phyloP scores from a whole-genome alignment of 805 yeast species.

The Teunomyces aglyptinius region DNA sequence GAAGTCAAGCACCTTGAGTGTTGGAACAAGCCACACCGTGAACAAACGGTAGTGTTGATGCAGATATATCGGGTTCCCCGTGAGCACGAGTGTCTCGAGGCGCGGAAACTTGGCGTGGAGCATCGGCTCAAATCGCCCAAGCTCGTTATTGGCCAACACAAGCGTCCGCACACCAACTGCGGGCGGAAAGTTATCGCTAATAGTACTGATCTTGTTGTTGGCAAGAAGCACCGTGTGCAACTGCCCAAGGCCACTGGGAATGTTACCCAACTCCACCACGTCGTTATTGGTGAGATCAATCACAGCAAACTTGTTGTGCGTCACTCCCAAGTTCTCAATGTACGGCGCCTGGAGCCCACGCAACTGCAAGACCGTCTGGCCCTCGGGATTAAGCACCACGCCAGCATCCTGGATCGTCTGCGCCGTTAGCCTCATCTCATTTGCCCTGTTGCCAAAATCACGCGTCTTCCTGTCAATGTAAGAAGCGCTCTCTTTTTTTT shows the following conservation, averaged over 20 bases:
- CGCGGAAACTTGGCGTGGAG: conserved; percentile 28
- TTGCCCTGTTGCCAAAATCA: too few species aligned
- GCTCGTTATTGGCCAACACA: conserved; percentile 50
- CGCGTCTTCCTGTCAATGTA: too few species aligned
- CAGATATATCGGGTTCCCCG: conserved; percentile 57
- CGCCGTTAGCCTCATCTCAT: conserved; percentile 35
- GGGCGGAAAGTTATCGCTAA: conserved; percentile 34
- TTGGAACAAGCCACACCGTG: conserved; percentile 62
- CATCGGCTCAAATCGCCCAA: conserved; percentile 45
- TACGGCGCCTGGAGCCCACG: conserved; percentile 31
- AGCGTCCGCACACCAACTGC: conserved; percentile 46
- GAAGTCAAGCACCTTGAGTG: conserved; percentile 65
- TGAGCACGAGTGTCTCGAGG: conserved; percentile 49
- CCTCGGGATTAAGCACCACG: conserved; percentile 33
- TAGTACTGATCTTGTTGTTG: conserved; percentile 53
- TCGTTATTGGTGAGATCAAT: conserved; percentile 79
- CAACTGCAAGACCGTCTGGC: conserved; percentile 33
- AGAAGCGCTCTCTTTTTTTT: too few species aligned
- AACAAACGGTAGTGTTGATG: conserved; percentile 56
- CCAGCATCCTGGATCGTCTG: conserved; percentile 30
- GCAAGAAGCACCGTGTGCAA: conserved; percentile 58
- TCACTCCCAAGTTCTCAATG: conserved; percentile 35
- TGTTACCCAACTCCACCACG: conserved; percentile 50
- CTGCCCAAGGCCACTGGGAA: conserved; percentile 40
- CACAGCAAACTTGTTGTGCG: conserved; percentile 40